Evolutionary conservation across 352 stramenopile species (phyloP), one percentile per base, ranked within the genome.

Genomic region (Salisapilia sapeloensis): DNA sequence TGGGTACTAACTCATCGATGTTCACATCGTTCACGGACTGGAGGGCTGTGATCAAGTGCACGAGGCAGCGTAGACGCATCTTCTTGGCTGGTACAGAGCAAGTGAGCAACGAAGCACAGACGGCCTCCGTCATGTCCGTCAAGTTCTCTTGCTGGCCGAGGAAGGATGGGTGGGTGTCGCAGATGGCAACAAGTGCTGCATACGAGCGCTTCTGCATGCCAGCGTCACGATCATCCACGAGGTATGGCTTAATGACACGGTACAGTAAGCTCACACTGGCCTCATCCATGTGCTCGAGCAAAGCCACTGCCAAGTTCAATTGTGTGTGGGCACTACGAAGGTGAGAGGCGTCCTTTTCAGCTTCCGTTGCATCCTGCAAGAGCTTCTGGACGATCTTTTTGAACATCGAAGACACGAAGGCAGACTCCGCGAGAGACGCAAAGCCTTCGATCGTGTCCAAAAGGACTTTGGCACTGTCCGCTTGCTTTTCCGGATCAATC

Each of bases 81-180:
- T 95, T 90, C 54, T 95, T 92, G 17, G 91, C 84, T 14, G 91
- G 83, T 5, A 98, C 80, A 44, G 94, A 93, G 50, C 83, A 96
- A 41, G 84, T 96, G 15, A 95, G 60, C 34, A 96, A 76, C 26
- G 90, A 95, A 41, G 91, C 85, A 24, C 87, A 93, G 42, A 98
- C 82, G 10, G 95, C 67, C 37, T 91, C 67, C 6, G 85, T 93
- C 35, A 97, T 75, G 47, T 97, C 89, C 35, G 82, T 70, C 9
- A 97, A 56, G 37, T 89, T 80, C 25, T 76, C 50, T 30, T 84
- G 55, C 8, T 61, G 54, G 4, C 58, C 56, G 51, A 86, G 61
- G 48, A 91, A 93, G 29, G 56, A 53, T 21, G 72, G 50, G 53
- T 91, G 75, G 34, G 67, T 48, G 53, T 93, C 70, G 35, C 78